phyloP scores from a whole-genome alignment of 2,329 filamentous ascomycete genomes.

The Fusarium heterosporum region DNA sequence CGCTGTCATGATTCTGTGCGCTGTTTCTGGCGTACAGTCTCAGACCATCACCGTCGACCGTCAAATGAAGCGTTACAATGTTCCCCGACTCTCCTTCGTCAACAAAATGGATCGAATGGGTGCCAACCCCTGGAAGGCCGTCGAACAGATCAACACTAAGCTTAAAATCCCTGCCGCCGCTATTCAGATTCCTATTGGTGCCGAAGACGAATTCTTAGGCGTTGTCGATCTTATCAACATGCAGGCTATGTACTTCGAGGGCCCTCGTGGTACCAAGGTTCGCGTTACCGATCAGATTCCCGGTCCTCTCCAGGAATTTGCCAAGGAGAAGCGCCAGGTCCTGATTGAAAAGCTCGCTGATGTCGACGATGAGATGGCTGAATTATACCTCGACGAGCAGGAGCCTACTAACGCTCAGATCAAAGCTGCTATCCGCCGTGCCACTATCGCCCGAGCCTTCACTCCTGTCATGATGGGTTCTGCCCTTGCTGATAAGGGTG shows the following conservation, averaged over 20 bases:
- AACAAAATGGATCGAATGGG: conserved; percentile 99
- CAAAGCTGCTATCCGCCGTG: conserved; percentile 89
- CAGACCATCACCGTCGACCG: conserved; percentile 98
- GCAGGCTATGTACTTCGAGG: conserved; percentile 94
- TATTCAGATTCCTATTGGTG: conserved; percentile 92
- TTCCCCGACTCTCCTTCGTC: conserved; percentile 94
- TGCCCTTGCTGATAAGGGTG: conserved; percentile 91
- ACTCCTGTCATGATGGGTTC: conserved; percentile 97
- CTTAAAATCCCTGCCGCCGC: conserved; percentile 93
- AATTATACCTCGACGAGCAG: conserved; percentile 90
- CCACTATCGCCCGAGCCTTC: conserved; percentile 91
- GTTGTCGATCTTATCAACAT: conserved; percentile 93
- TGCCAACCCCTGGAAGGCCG: conserved; percentile 95
- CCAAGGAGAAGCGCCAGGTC: conserved; percentile 82
- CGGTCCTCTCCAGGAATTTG: conserved; percentile 79
- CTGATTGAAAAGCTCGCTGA: conserved; percentile 96
- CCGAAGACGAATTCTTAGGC: conserved; percentile 90
- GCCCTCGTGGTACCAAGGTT: conserved; percentile 81
- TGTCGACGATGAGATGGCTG: conserved; percentile 97
- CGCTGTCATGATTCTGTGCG: conserved; percentile 98
- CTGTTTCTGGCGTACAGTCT: conserved; percentile 95
- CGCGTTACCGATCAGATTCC: conserved; percentile 84
- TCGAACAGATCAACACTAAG: conserved; percentile 98
- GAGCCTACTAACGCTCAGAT: conserved; percentile 85
- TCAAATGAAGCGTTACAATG: conserved; percentile 98